Conservation (phyloP, 2,329 filamentous ascomycete species). For the Endocalyx cinctus region DNA sequence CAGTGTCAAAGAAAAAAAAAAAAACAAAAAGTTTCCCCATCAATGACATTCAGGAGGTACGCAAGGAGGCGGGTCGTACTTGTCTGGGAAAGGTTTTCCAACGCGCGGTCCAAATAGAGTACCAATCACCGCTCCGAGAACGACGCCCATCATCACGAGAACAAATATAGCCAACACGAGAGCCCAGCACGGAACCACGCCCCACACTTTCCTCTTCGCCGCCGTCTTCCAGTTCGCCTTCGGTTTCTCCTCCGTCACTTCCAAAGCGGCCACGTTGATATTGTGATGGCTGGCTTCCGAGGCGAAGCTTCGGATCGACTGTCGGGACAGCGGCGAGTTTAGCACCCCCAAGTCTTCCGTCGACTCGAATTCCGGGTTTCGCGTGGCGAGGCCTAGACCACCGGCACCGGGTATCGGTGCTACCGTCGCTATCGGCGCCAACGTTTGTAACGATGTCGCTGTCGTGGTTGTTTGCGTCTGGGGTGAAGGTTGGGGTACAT, state of each 20-base stretch:
- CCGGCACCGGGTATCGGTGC: conserved; percentile 58
- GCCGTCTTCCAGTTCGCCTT: conserved; percentile 48
- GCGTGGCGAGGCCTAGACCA: conserved; percentile 55
- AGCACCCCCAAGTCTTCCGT: conserved; percentile 45
- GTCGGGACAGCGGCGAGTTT: conserved; percentile 41
- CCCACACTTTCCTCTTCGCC: conserved; percentile 52
- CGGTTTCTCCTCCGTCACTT: conserved; percentile 42
- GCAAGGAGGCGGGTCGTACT: conserved; percentile 5
- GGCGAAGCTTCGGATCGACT: conserved; percentile 47
- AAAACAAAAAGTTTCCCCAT: not conserved
- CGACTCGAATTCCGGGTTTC: conserved; percentile 59
- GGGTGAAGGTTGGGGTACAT: conserved; percentile 14
- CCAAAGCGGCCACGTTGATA: conserved; percentile 46
- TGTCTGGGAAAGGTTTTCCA: conserved; percentile 11
- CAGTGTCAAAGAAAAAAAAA: too few species aligned
- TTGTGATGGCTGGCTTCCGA: conserved; percentile 50
- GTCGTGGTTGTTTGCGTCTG: conserved; percentile 1
- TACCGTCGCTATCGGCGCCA: conserved; percentile 18
- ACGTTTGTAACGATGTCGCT: conserved; percentile 2
- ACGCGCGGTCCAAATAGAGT: conserved; percentile 33
- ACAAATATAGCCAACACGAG: conserved; percentile 45
- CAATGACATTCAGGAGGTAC: too few species aligned
- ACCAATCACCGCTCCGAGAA: conserved; percentile 55
- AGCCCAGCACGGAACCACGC: conserved; percentile 59
- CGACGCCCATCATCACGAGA: conserved; percentile 47